Base-by-base conservation (phyloP, 106 monocot genomes). In the Phalaenopsis aphrodite region DNA sequence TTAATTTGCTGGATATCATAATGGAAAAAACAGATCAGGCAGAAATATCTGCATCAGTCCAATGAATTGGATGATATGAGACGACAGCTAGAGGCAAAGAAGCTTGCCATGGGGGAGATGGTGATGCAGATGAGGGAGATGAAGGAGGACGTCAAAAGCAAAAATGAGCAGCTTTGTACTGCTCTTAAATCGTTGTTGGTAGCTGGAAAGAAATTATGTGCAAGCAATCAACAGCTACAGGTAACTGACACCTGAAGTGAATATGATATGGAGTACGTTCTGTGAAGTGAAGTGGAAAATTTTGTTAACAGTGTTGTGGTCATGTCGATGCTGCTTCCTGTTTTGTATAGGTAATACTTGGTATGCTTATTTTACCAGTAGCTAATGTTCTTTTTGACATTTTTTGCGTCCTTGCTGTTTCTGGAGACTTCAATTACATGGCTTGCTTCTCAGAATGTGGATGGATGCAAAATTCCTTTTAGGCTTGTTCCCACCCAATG, bases 61-160 rank as follows among this genome's bases (percentile, higher is more conserved):
- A 96, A 96, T 83, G 91, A 96, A 81, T 77, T 96, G 24, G 90
- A 91, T 80, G 85, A 94, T 15, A 88, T 88, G 87, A 92, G 84
- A 75, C 77, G 84, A 57, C 90, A 89, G 41, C 72, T 94, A 68
- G 88, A 96, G 76, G 86, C 83, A 6, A 55, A 77, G 52, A 91
- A 88, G 61, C 68, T 90, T 66, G 74, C 78, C 3, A 76, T 93
- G 81, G 83, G 80, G 48, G 83, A 92, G 61, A 67, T 88, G 75
- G 76, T 80, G 21, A 83, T 90, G 80, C 79, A 79, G 41, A 81
- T 82, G 48, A 95, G 87, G 83, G 86, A 79, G 85, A 61, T 78
- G 2, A 76, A 79, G n/a, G 95, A 91, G 68, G 76, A 85, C 83
- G 72, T 77, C 3, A 88, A 73, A 68, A 79, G 18, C 42, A 71